A percentile compares a stretch with the other conserved stretches of the same genome.
phyloP scores from a whole-genome alignment of 208 protist genomes.

The Wallacemonas collosoma region DNA sequence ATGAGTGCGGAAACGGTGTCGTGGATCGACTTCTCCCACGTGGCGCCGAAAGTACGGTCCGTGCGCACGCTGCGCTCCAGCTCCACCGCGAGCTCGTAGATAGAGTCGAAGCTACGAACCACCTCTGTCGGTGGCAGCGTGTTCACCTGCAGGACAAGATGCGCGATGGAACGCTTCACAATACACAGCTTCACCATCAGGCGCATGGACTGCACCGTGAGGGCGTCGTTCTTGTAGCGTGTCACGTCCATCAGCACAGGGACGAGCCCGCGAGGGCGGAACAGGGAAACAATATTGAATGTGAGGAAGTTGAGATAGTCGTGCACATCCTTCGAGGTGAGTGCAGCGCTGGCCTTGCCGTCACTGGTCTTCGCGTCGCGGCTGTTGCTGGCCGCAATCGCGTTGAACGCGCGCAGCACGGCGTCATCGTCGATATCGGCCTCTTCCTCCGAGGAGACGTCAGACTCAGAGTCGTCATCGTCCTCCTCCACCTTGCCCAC shows the following conservation, averaged over 20 bases:
- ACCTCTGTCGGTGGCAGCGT: slow-evolving; percentile 63
- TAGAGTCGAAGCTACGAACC: slow-evolving; percentile 55
- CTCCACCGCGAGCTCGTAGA: slow-evolving; percentile 58
- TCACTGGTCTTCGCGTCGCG: neutral
- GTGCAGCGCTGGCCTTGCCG: neutral
- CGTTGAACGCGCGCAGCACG: slow-evolving; percentile 2
- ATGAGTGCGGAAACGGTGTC: slow-evolving; percentile 33
- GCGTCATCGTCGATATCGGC: slow-evolving; percentile 5
- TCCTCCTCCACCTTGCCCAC: slow-evolving; percentile 1
- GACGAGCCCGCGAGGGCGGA: slow-evolving; percentile 50
- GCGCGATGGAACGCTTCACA: slow-evolving; percentile 58
- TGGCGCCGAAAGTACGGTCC: neutral
- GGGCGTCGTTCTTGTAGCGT: slow-evolving; percentile 45
- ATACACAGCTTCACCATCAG: slow-evolving; percentile 69
- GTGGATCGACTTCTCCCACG: slow-evolving; percentile 32
- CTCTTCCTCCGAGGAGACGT: slow-evolving; percentile 8
- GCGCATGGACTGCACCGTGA: slow-evolving; percentile 67
- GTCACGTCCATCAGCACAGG: slow-evolving; percentile 64
- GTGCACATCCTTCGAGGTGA: slow-evolving; percentile 37
- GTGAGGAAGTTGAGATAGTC: slow-evolving; percentile 47
- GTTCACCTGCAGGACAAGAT: slow-evolving; percentile 68
- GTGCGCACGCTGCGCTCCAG: slow-evolving; percentile 20
- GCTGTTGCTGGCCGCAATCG: neutral
- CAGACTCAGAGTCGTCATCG: slow-evolving; percentile 1
- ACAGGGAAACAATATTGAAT: slow-evolving; percentile 32